Percentiles rank a stretch among this genome's conserved stretches.
Conservation (phyloP, 2,329 filamentous ascomycete genomes). For the Sporothrix brasiliensis region DNA sequence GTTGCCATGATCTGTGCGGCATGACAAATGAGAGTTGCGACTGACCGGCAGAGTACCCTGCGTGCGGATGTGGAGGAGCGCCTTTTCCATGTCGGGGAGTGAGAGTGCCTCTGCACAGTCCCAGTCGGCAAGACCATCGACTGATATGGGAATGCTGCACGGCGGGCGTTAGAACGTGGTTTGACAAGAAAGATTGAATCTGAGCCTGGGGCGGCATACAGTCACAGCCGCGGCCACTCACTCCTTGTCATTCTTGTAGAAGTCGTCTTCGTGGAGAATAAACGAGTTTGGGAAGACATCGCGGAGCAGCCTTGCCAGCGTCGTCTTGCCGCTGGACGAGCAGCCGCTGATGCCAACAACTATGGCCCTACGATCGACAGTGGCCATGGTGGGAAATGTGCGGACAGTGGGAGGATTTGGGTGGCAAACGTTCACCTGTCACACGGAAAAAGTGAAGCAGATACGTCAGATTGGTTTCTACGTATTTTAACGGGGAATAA, state of each 20-base stretch:
- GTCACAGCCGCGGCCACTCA: constrained; percentile 45
- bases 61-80: constrained; percentile 70
- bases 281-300: constrained; percentile 77
- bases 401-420: too few species aligned
- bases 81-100: constrained; percentile 65
- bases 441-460: constrained; percentile 22
- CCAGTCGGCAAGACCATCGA: constrained; percentile 76
- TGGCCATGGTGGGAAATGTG: constrained; percentile 28
- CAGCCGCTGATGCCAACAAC: constrained; percentile 84
- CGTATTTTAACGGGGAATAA: constrained; percentile 5
- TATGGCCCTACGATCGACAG: constrained; percentile 53
- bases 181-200: background rate
- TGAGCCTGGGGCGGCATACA: background rate
- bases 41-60: constrained; percentile 67
- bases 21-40: constrained; percentile 38
- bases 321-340: constrained; percentile 94
- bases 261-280: constrained; percentile 94
- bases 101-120: constrained; percentile 82
- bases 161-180: background rate
- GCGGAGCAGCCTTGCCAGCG: constrained; percentile 79
- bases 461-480: constrained; percentile 22
- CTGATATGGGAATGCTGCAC: constrained; percentile 55
- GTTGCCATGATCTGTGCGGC: constrained; percentile 40
- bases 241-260: constrained; percentile 80
- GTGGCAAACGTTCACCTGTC: background rate